phyloP scores from a whole-genome alignment of 192 early-diverging fungal species.

The Chytriomyces sp. region DNA sequence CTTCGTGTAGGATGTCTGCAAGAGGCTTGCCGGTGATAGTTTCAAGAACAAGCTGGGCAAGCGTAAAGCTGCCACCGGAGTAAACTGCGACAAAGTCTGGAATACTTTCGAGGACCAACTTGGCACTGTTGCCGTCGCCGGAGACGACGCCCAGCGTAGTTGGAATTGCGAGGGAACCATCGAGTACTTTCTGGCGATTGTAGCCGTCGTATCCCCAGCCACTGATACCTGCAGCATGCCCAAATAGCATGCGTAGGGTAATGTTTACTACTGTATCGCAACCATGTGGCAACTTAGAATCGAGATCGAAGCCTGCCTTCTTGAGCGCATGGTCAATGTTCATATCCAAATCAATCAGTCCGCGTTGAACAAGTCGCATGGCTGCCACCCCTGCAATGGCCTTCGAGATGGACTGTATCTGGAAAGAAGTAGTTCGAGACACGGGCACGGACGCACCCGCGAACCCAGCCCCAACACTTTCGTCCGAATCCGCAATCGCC shows the following conservation, averaged over 20 bases:
- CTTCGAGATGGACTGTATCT: conserved; percentile 41
- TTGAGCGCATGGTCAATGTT: conserved; percentile 35
- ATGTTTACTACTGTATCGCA: background rate
- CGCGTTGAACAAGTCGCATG: conserved; percentile 35
- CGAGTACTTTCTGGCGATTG: conserved; percentile 4
- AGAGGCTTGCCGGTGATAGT: conserved; percentile 37
- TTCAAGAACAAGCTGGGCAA: conserved; percentile 39
- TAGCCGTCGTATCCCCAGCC: conserved; percentile 36
- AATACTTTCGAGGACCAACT: conserved; percentile 12
- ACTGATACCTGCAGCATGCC: conserved; percentile 37
- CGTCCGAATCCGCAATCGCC: background rate
- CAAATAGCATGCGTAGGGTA: conserved; percentile 36
- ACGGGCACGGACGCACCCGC: background rate
- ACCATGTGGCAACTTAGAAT: background rate
- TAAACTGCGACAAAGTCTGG: conserved; percentile 24
- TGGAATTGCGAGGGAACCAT: background rate
- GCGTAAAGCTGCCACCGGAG: conserved; percentile 35
- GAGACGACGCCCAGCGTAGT: conserved; percentile 22
- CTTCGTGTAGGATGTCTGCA: conserved; percentile 18
- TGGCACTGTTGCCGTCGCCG: conserved; percentile 26
- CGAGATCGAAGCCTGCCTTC: conserved; percentile 8
- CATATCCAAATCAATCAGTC: conserved; percentile 38
- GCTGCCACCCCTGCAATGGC: conserved; percentile 36
- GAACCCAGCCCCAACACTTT: background rate
- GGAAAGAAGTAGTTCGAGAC: conserved; percentile 30